Base-by-base conservation (phyloP, 2,329 filamentous ascomycete genomes). In the Penicillium decumbens region DNA sequence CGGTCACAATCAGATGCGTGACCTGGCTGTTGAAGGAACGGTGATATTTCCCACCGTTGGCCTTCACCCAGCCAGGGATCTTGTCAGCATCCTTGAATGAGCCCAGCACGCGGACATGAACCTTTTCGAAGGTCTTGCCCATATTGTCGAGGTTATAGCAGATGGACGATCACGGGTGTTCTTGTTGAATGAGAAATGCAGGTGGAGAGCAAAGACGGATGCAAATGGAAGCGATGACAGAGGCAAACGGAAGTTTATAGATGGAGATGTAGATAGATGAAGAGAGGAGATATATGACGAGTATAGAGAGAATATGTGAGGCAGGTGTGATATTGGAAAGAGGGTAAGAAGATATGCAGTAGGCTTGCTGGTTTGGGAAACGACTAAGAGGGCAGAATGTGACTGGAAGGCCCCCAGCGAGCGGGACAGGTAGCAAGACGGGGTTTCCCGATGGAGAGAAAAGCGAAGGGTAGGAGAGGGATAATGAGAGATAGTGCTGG, bases 1-100 rank as follows among this genome's bases (percentile, higher is more conserved):
- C 73, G 0, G 81, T 82, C 46, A 82, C 80, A 20, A 95, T 76
- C 0, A 95, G 72, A 68, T 95, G 89, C 0, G 89, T 95, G 8
- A 85, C 80, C 0, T 72, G 60, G 0, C 74, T 65, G 24, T 74
- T 75, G 15, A 89, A 69, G 0, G 75, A 70, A 1, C 72, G 65
- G 0, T 72, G 69, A 63, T 83, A 85, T 1, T 49, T 66, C 1
- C 87, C 89, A 6, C 81, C 82, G 50, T 86, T 81, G 3, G 74
- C 63, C 3, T 73, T 72, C 8, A 88, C 77, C 88, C 88, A 95
- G 33, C 74, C 72, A 30, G 76, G 76, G 30, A 93, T 76, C 37
- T 87, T 79, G 1, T 79, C 73, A 2, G 76, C 71, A 0, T 56
- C 40, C 4, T 76, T 75, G 4, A 88, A 79, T 2, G 79, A 73